A percentile compares a stretch with the other conserved stretches of the same genome.
phyloP scores from a whole-genome alignment of 495 filamentous ascomycete species.

The Chaetomium fimeti region DNA sequence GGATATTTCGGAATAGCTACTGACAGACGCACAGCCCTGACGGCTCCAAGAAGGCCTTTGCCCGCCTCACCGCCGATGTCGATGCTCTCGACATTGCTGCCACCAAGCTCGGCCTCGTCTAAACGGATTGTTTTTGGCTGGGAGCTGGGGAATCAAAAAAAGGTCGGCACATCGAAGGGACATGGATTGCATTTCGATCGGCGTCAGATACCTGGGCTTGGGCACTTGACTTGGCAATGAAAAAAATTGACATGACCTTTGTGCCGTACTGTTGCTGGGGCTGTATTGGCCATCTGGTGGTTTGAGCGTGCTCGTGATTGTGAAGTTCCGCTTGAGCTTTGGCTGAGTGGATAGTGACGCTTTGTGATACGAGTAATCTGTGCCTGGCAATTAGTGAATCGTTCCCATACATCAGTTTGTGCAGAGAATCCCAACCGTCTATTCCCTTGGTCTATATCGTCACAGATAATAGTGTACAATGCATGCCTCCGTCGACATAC shows the following conservation, averaged over 20 bases:
- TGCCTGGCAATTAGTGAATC: neutral
- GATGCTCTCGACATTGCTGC: slow-evolving; percentile 99
- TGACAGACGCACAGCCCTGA: slow-evolving; percentile 64
- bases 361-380: no score
- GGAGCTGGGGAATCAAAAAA: slow-evolving; percentile 25
- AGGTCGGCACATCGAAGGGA: slow-evolving; percentile 30
- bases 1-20: neutral
- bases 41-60: slow-evolving; percentile 97
- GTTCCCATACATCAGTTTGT: neutral
- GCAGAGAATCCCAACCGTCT: neutral
- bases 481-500: neutral
- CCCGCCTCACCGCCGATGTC: slow-evolving; percentile 88
- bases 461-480: slow-evolving; percentile 1
- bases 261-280: neutral
- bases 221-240: slow-evolving; percentile 37
- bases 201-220: slow-evolving; percentile 40
- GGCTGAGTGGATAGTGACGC: neutral
- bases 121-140: slow-evolving; percentile 42
- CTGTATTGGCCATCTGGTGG: slow-evolving; percentile 1
- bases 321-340: neutral
- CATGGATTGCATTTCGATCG: slow-evolving; percentile 39
- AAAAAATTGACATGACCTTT: slow-evolving; percentile 39
- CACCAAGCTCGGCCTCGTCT: slow-evolving; percentile 97
- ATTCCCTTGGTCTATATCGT: neutral
- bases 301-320: neutral